Evolutionary conservation across 495 filamentous ascomycete genomes (phyloP).

Genomic region (Tuber indicum): DNA sequence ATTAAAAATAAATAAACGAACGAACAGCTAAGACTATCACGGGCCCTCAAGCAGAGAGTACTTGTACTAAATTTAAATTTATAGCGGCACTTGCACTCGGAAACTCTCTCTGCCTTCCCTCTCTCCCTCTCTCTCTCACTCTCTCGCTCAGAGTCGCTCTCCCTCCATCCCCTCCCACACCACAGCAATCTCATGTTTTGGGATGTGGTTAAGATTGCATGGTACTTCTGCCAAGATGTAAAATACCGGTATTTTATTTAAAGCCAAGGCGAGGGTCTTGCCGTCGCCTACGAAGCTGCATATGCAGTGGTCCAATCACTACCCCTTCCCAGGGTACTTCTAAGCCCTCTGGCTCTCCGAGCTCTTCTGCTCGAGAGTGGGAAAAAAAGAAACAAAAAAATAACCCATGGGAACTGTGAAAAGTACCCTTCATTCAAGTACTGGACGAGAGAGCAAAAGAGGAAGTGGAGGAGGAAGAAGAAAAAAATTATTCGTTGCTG

Average conservation of each 20-base stretch:
- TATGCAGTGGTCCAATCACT: conserved; percentile 23
- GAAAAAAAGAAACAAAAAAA: background rate
- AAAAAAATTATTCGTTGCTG: background rate
- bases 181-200: conserved; percentile 33
- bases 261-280: conserved; percentile 31
- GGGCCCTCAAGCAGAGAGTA: background rate
- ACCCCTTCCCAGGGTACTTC: conserved; percentile 30
- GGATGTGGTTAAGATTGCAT: conserved; percentile 34
- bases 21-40: background rate
- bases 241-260: conserved; percentile 20
- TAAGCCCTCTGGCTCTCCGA: conserved; percentile 12
- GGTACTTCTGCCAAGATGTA: conserved; percentile 22
- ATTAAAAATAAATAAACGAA: background rate
- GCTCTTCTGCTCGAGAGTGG: background rate
- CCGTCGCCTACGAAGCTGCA: conserved; percentile 18
- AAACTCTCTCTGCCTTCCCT: background rate
- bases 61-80: no score
- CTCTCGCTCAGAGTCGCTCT: conserved; percentile 25
- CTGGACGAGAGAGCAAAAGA: background rate
- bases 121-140: conserved; percentile 8
- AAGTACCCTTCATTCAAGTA: background rate
- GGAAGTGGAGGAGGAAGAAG: background rate
- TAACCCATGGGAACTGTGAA: background rate
- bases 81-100: background rate
- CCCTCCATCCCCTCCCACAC: conserved; percentile 23